Evolutionary conservation across 768 basidiomycete genomes (phyloP).

Genomic region (Rhodotorula graminis): DNA sequence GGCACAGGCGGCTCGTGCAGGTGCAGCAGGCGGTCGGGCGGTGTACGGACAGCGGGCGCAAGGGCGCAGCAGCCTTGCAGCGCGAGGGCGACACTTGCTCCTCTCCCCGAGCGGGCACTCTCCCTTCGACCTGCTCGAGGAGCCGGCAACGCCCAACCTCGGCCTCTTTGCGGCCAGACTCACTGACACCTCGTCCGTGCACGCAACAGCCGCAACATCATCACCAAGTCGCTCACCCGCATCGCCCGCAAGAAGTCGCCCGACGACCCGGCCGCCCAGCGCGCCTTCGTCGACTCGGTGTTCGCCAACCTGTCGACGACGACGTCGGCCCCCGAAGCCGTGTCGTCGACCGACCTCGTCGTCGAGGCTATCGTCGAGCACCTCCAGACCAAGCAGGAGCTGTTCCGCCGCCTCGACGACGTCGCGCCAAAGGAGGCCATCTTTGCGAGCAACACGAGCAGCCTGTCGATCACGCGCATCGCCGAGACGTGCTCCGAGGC

Average conservation of each 20-base stretch:
- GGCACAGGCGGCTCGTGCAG: too few species aligned
- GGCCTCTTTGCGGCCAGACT: too few species aligned
- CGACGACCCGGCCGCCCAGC: conserved; percentile 40
- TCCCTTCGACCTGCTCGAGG: too few species aligned
- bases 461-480: conserved; percentile 49
- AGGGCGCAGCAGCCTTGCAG: neutral
- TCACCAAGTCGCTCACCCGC: conserved; percentile 48
- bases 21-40: too few species aligned
- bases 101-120: neutral
- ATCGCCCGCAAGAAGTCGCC: conserved; percentile 48
- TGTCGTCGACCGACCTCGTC: conserved; percentile 48
- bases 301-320: conserved; percentile 47
- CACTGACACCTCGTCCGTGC: too few species aligned
- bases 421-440: conserved; percentile 46
- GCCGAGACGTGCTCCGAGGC: conserved; percentile 44
- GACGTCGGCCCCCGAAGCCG: conserved; percentile 48
- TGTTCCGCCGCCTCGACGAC: conserved; percentile 49
- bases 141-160: too few species aligned
- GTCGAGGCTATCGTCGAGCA: conserved; percentile 53
- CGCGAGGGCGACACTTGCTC: neutral
- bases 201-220: conserved; percentile 47
- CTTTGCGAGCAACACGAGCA: conserved; percentile 51
- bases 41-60: too few species aligned
- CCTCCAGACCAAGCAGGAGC: conserved; percentile 49
- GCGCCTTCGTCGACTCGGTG: conserved; percentile 42